Evolutionary conservation across 768 basidiomycete species (phyloP).

Genomic region (Macrocybe gigantea): DNA sequence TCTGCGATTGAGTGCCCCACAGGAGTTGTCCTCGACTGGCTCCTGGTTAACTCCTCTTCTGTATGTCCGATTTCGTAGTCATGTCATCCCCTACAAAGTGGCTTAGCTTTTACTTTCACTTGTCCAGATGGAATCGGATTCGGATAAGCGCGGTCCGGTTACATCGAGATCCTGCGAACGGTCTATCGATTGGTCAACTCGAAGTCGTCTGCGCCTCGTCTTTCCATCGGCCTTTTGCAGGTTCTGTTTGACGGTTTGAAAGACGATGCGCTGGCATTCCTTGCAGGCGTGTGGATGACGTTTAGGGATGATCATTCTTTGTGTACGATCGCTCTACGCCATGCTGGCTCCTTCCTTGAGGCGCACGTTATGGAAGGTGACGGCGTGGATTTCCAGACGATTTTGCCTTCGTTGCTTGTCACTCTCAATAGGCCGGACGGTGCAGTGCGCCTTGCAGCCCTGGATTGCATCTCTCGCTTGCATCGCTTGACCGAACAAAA

Average conservation of each 20-base stretch:
- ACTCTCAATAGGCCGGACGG: constrained; percentile 43
- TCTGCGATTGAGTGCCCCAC: constrained; percentile 42
- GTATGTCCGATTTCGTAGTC: constrained; percentile 22
- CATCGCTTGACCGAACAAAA: constrained; percentile 32
- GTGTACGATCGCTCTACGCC: constrained; percentile 57
- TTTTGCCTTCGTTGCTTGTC: constrained; percentile 66
- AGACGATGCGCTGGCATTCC: constrained; percentile 71
- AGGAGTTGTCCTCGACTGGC: constrained; percentile 44
- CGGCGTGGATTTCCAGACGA: constrained; percentile 72
- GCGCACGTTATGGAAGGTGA: constrained; percentile 54
- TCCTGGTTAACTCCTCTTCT: constrained; percentile 22
- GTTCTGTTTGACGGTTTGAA: constrained; percentile 63
- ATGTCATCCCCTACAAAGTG: not conserved
- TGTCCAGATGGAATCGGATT: not conserved
- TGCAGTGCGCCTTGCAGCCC: constrained; percentile 42
- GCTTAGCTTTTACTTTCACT: not conserved
- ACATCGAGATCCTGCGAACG: constrained; percentile 53
- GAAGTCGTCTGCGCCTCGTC: constrained; percentile 36
- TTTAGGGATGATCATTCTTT: constrained; percentile 23
- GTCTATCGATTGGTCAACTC: constrained; percentile 67
- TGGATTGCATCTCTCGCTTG: constrained; percentile 51
- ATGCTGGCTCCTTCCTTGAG: constrained; percentile 75
- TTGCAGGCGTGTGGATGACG: constrained; percentile 61
- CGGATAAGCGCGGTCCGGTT: constrained; percentile 29
- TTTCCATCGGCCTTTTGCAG: constrained; percentile 56